phyloP scores from a whole-genome alignment of 768 basidiomycete species.

The Agaricus blazei region DNA sequence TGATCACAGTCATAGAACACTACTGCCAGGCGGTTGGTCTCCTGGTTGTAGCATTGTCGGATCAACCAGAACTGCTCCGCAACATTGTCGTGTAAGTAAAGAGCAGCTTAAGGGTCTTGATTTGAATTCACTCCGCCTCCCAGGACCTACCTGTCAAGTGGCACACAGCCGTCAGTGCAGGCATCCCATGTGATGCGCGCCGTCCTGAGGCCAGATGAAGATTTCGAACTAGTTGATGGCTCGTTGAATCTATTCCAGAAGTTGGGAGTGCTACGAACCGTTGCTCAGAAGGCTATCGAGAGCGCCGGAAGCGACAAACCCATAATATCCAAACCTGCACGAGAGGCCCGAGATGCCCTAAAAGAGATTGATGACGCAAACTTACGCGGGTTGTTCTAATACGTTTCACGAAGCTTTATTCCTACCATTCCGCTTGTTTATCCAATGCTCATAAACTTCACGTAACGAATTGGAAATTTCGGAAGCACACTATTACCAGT shows the following conservation, averaged over 20 bases:
- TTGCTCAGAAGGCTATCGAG: constrained; percentile 72
- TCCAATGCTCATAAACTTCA: background rate
- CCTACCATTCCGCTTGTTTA: background rate
- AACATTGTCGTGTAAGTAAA: constrained; percentile 60
- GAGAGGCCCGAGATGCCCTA: constrained; percentile 77
- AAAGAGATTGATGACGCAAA: constrained; percentile 38
- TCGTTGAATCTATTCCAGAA: constrained; percentile 59
- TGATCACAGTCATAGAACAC: constrained; percentile 42
- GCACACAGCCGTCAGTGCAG: constrained; percentile 62
- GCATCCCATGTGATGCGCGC: constrained; percentile 58
- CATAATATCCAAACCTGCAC: constrained; percentile 69
- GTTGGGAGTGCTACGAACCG: constrained; percentile 50
- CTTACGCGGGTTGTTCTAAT: constrained; percentile 40
- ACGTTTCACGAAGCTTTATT: background rate
- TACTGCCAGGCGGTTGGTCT: constrained; percentile 62
- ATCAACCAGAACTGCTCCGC: constrained; percentile 56
- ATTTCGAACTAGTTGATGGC: constrained; percentile 26
- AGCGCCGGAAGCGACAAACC: constrained; percentile 66
- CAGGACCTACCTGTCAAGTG: constrained; percentile 59
- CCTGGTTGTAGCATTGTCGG: constrained; percentile 59
- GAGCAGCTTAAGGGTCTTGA: background rate
- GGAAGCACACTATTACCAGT: too few relatives aligned
- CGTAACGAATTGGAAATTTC: background rate
- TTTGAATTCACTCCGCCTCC: constrained; percentile 9
- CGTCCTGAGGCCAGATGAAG: constrained; percentile 45